Percentiles rank a stretch among this genome's conserved stretches.
These are phyloP conservation scores for Cytauxzoon felis DNA, from an alignment of 169 alveolate species.

Conservation along the genomic window DNA sequence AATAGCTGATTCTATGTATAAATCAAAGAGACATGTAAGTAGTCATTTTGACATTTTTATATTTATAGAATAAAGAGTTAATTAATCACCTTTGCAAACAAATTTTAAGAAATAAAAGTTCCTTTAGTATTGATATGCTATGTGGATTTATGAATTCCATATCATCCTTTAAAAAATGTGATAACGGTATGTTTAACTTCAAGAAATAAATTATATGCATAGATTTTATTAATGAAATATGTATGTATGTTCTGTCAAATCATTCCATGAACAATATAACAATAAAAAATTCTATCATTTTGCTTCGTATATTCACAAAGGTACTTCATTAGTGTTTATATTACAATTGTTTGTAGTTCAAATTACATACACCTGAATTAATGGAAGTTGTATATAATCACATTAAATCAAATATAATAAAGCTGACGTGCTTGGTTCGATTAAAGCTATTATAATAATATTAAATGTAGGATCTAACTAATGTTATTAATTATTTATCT, in stretches of 20 bases:
- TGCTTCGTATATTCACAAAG: constrained; percentile 25
- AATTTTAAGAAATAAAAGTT: neutral
- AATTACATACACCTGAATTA: neutral
- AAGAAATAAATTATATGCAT: neutral
- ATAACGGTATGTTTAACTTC: neutral
- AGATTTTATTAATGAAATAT: constrained; percentile 6
- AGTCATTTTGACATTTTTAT: neutral
- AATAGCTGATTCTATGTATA: constrained; percentile 43
- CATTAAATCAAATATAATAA: neutral
- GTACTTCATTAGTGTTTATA: neutral
- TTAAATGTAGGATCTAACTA: constrained; percentile 4
- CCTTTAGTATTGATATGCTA: constrained; percentile 16
- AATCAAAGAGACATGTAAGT: constrained; percentile 46
- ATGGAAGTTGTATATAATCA: neutral
- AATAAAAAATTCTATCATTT: constrained; percentile 4
- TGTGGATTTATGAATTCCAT: constrained; percentile 9
- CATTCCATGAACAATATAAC: constrained; percentile 2
- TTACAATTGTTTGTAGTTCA: neutral
- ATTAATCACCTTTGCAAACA: constrained; percentile 1
- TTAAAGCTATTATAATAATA: neutral
- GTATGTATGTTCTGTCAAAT: neutral
- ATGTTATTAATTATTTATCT: constrained; percentile 1
- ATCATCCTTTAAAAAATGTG: neutral
- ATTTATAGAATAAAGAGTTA: constrained; percentile 9
- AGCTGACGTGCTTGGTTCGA: too few relatives aligned